These are phyloP conservation scores for Castanospermum australe DNA, from an alignment of 306 rosid species.

Conservation along the genomic window DNA sequence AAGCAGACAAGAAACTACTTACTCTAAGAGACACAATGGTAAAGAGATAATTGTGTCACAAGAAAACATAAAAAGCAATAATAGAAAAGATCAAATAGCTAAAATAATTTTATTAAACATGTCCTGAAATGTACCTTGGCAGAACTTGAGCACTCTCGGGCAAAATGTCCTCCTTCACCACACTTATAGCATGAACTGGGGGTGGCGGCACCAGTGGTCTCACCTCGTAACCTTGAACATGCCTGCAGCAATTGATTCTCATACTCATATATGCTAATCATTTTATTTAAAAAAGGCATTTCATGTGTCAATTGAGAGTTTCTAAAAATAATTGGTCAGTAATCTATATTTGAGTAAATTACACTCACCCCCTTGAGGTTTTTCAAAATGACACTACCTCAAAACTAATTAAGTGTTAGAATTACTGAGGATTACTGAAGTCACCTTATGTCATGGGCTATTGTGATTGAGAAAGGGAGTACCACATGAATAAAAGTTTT, in stretches of 20 bases:
- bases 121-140: constrained; percentile 42
- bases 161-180: constrained; percentile 89
- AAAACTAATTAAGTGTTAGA: too few species aligned
- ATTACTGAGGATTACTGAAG: too few species aligned
- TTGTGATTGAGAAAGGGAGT: too few species aligned
- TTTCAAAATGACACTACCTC: neutral
- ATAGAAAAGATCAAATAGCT: neutral
- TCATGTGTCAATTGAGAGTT: neutral
- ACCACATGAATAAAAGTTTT: too few species aligned
- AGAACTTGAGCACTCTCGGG: constrained; percentile 71
- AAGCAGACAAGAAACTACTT: too few species aligned
- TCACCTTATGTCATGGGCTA: too few species aligned
- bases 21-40: neutral
- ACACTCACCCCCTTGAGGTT: neutral
- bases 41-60: neutral
- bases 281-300: neutral
- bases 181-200: constrained; percentile 75
- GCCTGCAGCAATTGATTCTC: constrained; percentile 45
- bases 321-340: too few species aligned
- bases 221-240: constrained; percentile 55
- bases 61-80: neutral
- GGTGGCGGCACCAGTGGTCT: constrained; percentile 41
- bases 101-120: neutral
- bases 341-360: neutral
- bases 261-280: neutral